Percentiles rank a stretch among this genome's conserved stretches.
phyloP scores from a whole-genome alignment of 2,329 filamentous ascomycete genomes.

The Phoma herbarum region DNA sequence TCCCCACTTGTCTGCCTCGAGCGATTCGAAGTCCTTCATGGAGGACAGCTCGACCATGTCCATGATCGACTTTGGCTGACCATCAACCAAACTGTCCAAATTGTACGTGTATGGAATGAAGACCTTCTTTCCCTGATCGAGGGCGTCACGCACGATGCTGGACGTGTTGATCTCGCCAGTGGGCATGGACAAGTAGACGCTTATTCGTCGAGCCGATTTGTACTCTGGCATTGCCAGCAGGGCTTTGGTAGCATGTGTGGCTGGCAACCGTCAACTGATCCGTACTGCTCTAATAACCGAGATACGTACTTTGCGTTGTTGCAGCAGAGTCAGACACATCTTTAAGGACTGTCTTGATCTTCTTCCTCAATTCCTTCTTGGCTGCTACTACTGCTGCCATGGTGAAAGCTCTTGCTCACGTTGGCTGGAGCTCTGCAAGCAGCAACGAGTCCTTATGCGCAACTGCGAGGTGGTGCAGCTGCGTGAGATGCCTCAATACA shows the following conservation, averaged over 20 bases:
- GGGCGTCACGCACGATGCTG: conserved; percentile 80
- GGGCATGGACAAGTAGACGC: conserved; percentile 94
- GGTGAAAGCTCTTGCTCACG: conserved; percentile 9
- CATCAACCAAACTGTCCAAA: conserved; percentile 51
- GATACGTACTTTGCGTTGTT: conserved; percentile 71
- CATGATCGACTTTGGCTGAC: conserved; percentile 76
- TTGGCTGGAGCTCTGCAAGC: conserved; percentile 16
- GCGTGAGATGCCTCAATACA: conserved; percentile 2
- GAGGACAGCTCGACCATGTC: conserved; percentile 87
- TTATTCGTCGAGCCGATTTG: conserved; percentile 75
- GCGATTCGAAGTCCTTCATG: conserved; percentile 77
- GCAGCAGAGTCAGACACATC: conserved; percentile 69
- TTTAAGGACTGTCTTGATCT: conserved; percentile 73
- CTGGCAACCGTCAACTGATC: conserved; percentile 56
- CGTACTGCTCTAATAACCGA: not conserved
- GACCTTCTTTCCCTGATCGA: conserved; percentile 80
- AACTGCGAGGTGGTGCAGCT: not conserved
- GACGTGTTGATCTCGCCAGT: conserved; percentile 84
- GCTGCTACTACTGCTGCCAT: conserved; percentile 67
- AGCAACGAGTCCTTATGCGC: conserved; percentile 2
- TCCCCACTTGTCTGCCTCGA: conserved; percentile 86
- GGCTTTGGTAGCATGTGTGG: conserved; percentile 69
- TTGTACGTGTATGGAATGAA: conserved; percentile 91
- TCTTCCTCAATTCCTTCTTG: conserved; percentile 77
- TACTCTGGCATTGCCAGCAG: conserved; percentile 78